These are phyloP conservation scores for Cladobotryum protrusum DNA, from an alignment of 2,329 filamentous ascomycete genomes.

Conservation along the genomic window DNA sequence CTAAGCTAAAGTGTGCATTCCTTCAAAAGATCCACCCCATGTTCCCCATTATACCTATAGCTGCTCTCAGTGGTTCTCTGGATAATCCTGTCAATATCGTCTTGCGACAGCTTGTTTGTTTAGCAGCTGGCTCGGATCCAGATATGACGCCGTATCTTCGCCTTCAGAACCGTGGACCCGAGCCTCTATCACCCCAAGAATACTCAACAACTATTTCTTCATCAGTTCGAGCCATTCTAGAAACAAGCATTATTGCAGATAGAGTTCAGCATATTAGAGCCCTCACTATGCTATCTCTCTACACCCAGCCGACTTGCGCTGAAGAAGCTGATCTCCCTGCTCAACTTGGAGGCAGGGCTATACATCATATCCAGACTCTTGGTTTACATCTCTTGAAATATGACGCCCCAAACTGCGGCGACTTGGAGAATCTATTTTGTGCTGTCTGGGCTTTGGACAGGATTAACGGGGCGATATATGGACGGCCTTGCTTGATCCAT, in stretches of 20 bases:
- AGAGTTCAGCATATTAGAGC: slow-evolving; percentile 50
- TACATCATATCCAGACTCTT: slow-evolving; percentile 52
- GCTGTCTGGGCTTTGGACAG: slow-evolving; percentile 56
- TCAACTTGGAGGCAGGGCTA: slow-evolving; percentile 46
- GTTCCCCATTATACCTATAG: slow-evolving; percentile 44
- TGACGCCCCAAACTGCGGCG: slow-evolving; percentile 33
- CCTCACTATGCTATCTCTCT: slow-evolving; percentile 50
- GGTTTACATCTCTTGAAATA: slow-evolving; percentile 46
- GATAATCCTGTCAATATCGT: slow-evolving; percentile 36
- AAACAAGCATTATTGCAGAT: slow-evolving; percentile 48
- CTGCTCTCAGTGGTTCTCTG: slow-evolving; percentile 23
- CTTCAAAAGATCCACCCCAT: slow-evolving; percentile 49
- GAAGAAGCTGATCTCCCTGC: slow-evolving; percentile 51
- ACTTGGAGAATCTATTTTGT: slow-evolving; percentile 48
- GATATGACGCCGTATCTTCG: slow-evolving; percentile 39
- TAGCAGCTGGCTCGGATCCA: slow-evolving; percentile 48
- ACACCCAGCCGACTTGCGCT: slow-evolving; percentile 48
- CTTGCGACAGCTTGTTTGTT: slow-evolving; percentile 47
- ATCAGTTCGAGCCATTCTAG: slow-evolving; percentile 43
- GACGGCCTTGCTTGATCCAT: slow-evolving; percentile 53
- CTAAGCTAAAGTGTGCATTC: slow-evolving; percentile 40
- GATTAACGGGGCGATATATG: slow-evolving; percentile 54
- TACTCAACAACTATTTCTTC: slow-evolving; percentile 44
- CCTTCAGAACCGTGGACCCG: slow-evolving; percentile 32
- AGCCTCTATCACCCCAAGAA: slow-evolving; percentile 37